A percentile compares a stretch with the other conserved stretches of the same genome.
phyloP scores from a whole-genome alignment of 164 flowering plant genomes.

The Nelumbo lutea region DNA sequence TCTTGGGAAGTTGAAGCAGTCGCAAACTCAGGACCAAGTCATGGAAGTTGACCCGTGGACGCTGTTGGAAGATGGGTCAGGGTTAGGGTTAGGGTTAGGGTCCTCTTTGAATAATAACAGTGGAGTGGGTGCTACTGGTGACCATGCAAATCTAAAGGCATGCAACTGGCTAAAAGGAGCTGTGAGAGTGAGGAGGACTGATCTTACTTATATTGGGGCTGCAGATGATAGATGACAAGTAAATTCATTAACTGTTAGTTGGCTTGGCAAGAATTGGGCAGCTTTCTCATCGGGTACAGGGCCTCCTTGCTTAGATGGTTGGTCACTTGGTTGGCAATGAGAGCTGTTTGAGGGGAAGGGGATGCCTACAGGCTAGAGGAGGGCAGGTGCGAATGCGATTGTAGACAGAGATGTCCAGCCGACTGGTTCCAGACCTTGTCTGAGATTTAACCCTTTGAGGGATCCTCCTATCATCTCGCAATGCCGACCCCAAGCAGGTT shows the following conservation, averaged over 20 bases:
- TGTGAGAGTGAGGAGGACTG: constrained; percentile 82
- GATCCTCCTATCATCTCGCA: neutral
- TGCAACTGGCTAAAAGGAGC: constrained; percentile 88
- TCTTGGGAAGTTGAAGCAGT: constrained; percentile 48
- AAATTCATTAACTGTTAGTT: constrained; percentile 19
- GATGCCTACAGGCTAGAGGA: no score
- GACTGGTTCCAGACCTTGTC: neutral
- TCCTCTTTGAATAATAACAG: constrained; percentile 43
- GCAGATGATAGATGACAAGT: constrained; percentile 78
- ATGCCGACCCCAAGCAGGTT: neutral
- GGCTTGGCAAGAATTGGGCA: neutral
- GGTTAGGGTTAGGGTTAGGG: constrained; percentile 76
- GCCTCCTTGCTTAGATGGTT: no score
- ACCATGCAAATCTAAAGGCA: constrained; percentile 65
- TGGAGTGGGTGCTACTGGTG: constrained; percentile 46
- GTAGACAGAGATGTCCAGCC: neutral
- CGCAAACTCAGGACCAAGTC: constrained; percentile 44
- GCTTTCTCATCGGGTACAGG: neutral
- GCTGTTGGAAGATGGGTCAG: constrained; percentile 88
- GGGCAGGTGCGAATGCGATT: no score
- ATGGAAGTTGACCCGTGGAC: constrained; percentile 89
- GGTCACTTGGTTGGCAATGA: no score
- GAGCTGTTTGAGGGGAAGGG: no score
- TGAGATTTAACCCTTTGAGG: neutral
- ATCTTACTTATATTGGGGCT: constrained; percentile 87